Evolutionary conservation across 2,329 filamentous ascomycete genomes (phyloP).

Genomic region (Pseudonectria foliicola): DNA sequence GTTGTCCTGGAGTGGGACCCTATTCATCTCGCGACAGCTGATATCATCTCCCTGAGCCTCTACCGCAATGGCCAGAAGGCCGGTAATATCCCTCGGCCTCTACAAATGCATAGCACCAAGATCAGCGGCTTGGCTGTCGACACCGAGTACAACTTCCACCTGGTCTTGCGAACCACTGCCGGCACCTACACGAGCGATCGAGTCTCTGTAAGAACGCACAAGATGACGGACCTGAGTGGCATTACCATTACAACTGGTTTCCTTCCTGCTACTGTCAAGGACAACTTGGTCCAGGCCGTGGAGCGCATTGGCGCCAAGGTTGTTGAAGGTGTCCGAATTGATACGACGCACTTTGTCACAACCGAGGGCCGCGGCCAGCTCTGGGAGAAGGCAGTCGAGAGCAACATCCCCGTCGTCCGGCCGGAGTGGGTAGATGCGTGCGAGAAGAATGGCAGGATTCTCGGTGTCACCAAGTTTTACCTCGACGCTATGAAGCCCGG

Average conservation of each 20-base stretch:
- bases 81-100: constrained; percentile 82
- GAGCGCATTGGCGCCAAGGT: constrained; percentile 89
- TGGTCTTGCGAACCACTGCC: constrained; percentile 83
- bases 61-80: constrained; percentile 97
- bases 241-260: constrained; percentile 92
- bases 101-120: constrained; percentile 90
- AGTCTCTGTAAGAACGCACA: constrained; percentile 83
- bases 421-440: constrained; percentile 98
- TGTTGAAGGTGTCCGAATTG: constrained; percentile 83
- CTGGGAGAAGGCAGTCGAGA: constrained; percentile 96
- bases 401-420: constrained; percentile 94
- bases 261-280: constrained; percentile 64
- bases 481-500: constrained; percentile 64
- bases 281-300: constrained; percentile 67
- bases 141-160: constrained; percentile 90
- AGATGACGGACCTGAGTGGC: constrained; percentile 95
- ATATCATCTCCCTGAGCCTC: constrained; percentile 79
- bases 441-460: constrained; percentile 83
- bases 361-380: constrained; percentile 81
- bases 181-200: constrained; percentile 81
- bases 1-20: constrained; percentile 98
- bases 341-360: constrained; percentile 97
- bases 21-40: constrained; percentile 84
- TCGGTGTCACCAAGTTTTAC: constrained; percentile 93
- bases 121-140: constrained; percentile 95